Evolutionary conservation across 2,329 filamentous ascomycete genomes (phyloP).

Genomic region (Aspergillus chevalieri): DNA sequence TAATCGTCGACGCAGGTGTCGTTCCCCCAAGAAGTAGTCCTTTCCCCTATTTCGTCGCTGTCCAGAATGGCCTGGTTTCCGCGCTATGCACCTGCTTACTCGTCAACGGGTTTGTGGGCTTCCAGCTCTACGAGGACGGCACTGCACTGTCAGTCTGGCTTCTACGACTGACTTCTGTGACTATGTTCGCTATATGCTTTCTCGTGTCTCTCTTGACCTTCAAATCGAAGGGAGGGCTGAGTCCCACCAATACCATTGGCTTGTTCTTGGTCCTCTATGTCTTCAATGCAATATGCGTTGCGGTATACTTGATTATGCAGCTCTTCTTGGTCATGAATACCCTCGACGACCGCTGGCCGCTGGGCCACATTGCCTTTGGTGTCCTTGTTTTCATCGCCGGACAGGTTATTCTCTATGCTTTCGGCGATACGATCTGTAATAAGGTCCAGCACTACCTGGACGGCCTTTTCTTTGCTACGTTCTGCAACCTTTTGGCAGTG

Average conservation of each 20-base stretch:
- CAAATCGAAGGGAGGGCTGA: slow-evolving; percentile 80
- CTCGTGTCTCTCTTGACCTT: slow-evolving; percentile 87
- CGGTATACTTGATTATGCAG: slow-evolving; percentile 82
- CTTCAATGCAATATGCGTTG: slow-evolving; percentile 77
- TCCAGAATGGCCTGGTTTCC: slow-evolving; percentile 77
- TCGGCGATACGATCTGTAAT: slow-evolving; percentile 78
- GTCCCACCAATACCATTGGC: slow-evolving; percentile 77
- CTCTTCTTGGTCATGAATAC: slow-evolving; percentile 82
- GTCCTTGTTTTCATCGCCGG: slow-evolving; percentile 86
- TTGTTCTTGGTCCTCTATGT: slow-evolving; percentile 90
- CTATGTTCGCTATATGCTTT: slow-evolving; percentile 80
- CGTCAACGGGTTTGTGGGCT: slow-evolving; percentile 97
- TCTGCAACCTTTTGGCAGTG: slow-evolving; percentile 86
- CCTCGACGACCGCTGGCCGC: slow-evolving; percentile 88
- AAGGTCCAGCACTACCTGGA: slow-evolving; percentile 87
- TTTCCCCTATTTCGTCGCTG: slow-evolving; percentile 86
- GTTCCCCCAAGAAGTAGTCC: slow-evolving; percentile 72
- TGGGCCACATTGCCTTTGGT: slow-evolving; percentile 86
- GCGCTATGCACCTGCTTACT: slow-evolving; percentile 82
- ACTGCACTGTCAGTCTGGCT: slow-evolving; percentile 92
- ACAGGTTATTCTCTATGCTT: slow-evolving; percentile 87
- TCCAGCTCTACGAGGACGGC: slow-evolving; percentile 96
- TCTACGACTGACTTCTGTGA: slow-evolving; percentile 67
- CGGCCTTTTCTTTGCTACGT: slow-evolving; percentile 86
- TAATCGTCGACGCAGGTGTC: slow-evolving; percentile 88